Conservation (phyloP, 768 basidiomycete genomes). For the Hypholoma fasciculare region DNA sequence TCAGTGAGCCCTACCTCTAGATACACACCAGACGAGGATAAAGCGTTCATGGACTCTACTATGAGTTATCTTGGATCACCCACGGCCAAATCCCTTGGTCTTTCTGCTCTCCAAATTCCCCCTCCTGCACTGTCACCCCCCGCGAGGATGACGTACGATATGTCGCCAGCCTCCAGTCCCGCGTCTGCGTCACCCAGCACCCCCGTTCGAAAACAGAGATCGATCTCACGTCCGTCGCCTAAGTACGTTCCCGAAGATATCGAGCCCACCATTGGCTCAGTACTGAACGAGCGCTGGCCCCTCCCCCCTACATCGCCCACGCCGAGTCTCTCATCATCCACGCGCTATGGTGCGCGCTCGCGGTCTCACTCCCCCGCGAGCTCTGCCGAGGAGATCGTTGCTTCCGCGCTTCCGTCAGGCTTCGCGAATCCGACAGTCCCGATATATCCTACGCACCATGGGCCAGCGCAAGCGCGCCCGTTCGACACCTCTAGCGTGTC, state of each 20-base stretch:
- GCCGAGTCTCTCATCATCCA: slow-evolving; percentile 14
- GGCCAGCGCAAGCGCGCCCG: slow-evolving; percentile 21
- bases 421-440: slow-evolving; percentile 3
- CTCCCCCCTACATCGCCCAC: slow-evolving; percentile 27
- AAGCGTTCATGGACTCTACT: slow-evolving; percentile 42
- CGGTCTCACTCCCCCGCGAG: slow-evolving; percentile 23
- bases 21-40: slow-evolving; percentile 30
- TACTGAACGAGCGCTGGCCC: slow-evolving; percentile 42
- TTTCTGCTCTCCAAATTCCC: slow-evolving; percentile 23
- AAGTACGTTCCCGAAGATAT: slow-evolving; percentile 26
- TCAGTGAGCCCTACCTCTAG: slow-evolving; percentile 17
- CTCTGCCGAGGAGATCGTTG: slow-evolving; percentile 19
- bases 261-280: slow-evolving; percentile 33
- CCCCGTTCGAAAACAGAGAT: slow-evolving; percentile 1
- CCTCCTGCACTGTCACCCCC: slow-evolving; percentile 12
- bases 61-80: slow-evolving; percentile 46
- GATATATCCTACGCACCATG: background rate
- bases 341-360: slow-evolving; percentile 9
- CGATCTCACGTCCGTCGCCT: slow-evolving; percentile 1
- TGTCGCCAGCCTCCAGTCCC: slow-evolving; percentile 6
- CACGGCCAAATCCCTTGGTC: slow-evolving; percentile 41
- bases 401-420: slow-evolving; percentile 19
- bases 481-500: slow-evolving; percentile 32
- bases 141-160: slow-evolving; percentile 1
- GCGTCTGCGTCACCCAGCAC: slow-evolving; percentile 10